Percentiles rank a stretch among this genome's conserved stretches.
These are phyloP conservation scores for Tanacetum coccineum DNA, from an alignment of 129 eudicot genomes.

Conservation along the genomic window DNA sequence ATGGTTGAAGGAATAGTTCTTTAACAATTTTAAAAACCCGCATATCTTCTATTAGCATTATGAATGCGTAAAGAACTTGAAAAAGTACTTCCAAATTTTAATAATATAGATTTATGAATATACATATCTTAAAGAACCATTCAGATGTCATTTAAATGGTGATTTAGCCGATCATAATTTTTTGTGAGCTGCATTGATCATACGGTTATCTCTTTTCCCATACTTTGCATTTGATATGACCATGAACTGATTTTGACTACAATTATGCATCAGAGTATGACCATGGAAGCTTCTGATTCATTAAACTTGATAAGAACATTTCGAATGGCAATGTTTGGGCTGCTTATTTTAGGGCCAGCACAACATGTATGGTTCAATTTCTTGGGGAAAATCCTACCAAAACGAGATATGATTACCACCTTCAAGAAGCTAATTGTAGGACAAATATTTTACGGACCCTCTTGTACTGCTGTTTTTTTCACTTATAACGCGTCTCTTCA, in stretches of 20 bases:
- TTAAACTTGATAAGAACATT: slow-evolving; percentile 48
- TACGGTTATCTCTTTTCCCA: not conserved
- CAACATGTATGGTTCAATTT: slow-evolving; percentile 77
- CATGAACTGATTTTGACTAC: slow-evolving; percentile 1
- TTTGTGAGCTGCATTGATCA: not conserved
- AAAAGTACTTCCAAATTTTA: too few relatives aligned
- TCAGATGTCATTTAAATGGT: not conserved
- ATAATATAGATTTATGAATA: too few relatives aligned
- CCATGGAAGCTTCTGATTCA: slow-evolving; percentile 39
- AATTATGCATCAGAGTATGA: slow-evolving; percentile 41
- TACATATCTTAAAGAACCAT: too few relatives aligned
- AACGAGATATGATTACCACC: slow-evolving; percentile 58
- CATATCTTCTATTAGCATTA: too few relatives aligned
- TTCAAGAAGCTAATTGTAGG: slow-evolving; percentile 66
- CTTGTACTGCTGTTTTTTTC: slow-evolving; percentile 55
- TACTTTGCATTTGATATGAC: not conserved
- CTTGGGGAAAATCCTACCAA: slow-evolving; percentile 51
- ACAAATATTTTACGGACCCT: slow-evolving; percentile 65
- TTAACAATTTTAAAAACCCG: too few relatives aligned
- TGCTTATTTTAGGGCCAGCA: slow-evolving; percentile 56
- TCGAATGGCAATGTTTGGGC: slow-evolving; percentile 57
- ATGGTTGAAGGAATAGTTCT: too few relatives aligned
- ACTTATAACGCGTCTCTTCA: slow-evolving; percentile 70
- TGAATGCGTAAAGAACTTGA: too few relatives aligned
- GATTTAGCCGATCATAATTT: not conserved